Conservation (phyloP, 495 filamentous ascomycete genomes). For the Penicillium simplicissimum region DNA sequence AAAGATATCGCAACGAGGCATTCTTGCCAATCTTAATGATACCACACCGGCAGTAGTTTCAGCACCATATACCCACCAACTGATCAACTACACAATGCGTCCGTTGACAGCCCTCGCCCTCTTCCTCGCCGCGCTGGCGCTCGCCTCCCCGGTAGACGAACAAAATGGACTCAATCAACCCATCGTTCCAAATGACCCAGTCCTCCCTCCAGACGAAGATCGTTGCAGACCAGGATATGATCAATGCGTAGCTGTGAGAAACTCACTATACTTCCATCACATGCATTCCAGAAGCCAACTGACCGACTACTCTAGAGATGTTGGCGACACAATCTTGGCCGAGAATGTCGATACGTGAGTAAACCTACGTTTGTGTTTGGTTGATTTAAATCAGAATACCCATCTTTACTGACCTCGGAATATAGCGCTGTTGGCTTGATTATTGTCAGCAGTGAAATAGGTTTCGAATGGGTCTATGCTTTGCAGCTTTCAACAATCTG, state of each 20-base stretch:
- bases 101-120: neutral
- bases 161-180: neutral
- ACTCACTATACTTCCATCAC: neutral
- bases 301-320: neutral
- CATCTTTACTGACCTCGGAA: neutral
- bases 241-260: conserved; percentile 6
- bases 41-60: neutral
- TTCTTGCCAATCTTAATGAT: neutral
- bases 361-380: neutral
- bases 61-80: neutral
- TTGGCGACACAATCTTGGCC: neutral
- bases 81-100: neutral
- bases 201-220: neutral
- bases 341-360: conserved; percentile 1
- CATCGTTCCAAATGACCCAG: neutral
- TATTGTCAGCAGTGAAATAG: neutral
- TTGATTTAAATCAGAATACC: neutral
- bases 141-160: conserved; percentile 7
- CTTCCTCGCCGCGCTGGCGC: conserved; percentile 5
- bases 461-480: neutral
- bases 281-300: neutral
- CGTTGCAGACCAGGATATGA: conserved; percentile 9
- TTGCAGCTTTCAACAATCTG: neutral
- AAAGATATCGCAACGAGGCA: neutral
- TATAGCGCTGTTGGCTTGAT: neutral